Percentiles rank a stretch among this genome's conserved stretches.
Evolutionary conservation across 192 early-diverging fungal species (phyloP).

Genomic region (Kappamyces sp.): DNA sequence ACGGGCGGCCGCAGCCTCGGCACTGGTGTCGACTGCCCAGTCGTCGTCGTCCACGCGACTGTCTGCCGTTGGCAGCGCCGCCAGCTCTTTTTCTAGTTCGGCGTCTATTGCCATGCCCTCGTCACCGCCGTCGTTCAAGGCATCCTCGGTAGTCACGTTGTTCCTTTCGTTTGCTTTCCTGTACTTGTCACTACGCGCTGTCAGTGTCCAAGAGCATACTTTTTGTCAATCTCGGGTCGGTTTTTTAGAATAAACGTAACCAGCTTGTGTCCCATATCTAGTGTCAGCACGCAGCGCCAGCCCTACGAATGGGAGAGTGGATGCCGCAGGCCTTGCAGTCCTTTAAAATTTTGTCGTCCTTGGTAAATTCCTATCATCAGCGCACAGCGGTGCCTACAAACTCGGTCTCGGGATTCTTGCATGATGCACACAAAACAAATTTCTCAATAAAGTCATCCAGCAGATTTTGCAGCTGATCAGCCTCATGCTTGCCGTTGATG

Average conservation of each 20-base stretch:
- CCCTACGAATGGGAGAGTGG: conserved; percentile 48
- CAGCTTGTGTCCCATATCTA: conserved; percentile 83
- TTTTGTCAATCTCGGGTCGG: conserved; percentile 56
- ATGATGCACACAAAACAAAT: conserved; percentile 88
- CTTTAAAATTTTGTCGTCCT: conserved; percentile 56
- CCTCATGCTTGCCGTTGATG: conserved; percentile 92
- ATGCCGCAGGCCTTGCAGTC: conserved; percentile 93
- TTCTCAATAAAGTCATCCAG: conserved; percentile 90
- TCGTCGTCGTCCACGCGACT: conserved; percentile 70
- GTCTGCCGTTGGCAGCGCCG: conserved; percentile 20
- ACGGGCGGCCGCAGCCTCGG: conserved; percentile 69
- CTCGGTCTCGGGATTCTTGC: conserved; percentile 97
- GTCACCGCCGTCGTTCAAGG: conserved; percentile 43
- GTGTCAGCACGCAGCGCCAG: too few relatives aligned
- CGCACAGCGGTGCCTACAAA: conserved; percentile 44
- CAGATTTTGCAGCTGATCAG: conserved; percentile 71
- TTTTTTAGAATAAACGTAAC: conserved; percentile 88
- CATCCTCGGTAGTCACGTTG: conserved; percentile 5
- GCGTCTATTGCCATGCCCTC: conserved; percentile 45
- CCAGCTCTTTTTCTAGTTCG: conserved; percentile 23
- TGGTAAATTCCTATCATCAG: conserved; percentile 23
- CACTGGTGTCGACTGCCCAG: conserved; percentile 70
- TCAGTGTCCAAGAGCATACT: conserved; percentile 6
- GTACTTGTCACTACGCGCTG: conserved; percentile 5
- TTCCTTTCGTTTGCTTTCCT: conserved; percentile 14